Conservation (phyloP, 83 land plant genomes). For the Picea mariana region DNA sequence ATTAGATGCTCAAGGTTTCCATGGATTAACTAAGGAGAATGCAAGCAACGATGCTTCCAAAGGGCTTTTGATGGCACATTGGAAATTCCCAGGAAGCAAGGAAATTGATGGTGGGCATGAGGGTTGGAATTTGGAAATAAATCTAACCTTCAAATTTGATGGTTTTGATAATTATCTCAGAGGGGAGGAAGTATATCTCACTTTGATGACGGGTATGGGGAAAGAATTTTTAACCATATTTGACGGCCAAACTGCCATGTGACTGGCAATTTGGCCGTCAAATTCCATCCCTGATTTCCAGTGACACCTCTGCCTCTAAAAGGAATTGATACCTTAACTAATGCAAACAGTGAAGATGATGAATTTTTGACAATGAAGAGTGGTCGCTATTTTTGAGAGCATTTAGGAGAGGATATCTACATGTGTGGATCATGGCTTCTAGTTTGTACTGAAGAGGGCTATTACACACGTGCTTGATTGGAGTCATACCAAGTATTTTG, state of each 20-base stretch:
- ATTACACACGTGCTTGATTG: neutral
- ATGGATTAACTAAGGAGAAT: neutral
- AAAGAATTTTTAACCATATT: too few relatives aligned
- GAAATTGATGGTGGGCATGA: too few relatives aligned
- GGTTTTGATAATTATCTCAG: too few relatives aligned
- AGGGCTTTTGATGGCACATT: neutral
- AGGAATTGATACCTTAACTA: neutral
- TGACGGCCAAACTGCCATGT: too few relatives aligned
- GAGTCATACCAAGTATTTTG: neutral
- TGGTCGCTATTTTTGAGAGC: neutral
- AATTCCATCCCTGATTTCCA: too few relatives aligned
- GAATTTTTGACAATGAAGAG: neutral
- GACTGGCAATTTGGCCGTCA: too few relatives aligned
- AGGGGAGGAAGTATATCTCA: too few relatives aligned
- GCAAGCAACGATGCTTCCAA: neutral
- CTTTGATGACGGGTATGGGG: too few relatives aligned
- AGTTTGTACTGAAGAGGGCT: neutral
- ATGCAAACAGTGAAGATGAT: neutral
- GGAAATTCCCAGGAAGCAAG: neutral
- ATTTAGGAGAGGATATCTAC: neutral
- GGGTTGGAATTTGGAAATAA: too few relatives aligned
- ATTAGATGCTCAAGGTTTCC: conserved; percentile 1
- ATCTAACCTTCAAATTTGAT: too few relatives aligned
- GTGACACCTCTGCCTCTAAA: neutral
- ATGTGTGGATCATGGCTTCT: neutral